A percentile compares a stretch with the other conserved stretches of the same genome.
These are phyloP conservation scores for Ambrosia artemisiifolia DNA, from an alignment of 129 eudicot species.

Conservation along the genomic window DNA sequence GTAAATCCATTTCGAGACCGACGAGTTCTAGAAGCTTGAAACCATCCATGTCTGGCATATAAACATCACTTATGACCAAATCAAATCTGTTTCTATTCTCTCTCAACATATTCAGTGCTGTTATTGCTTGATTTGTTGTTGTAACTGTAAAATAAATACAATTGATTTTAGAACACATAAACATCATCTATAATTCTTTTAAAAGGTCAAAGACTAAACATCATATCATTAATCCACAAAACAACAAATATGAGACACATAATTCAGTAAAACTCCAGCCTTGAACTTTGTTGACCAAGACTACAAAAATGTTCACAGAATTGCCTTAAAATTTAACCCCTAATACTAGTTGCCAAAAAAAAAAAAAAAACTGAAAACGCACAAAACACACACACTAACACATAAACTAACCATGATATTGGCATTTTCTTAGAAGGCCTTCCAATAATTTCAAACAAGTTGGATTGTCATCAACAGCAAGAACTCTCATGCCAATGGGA, in stretches of 20 bases:
- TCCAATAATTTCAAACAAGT: slow-evolving; percentile 77
- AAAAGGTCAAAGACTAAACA: neutral
- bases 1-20: slow-evolving; percentile 91
- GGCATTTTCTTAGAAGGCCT: slow-evolving; percentile 67
- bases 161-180: slow-evolving; percentile 7
- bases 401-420: slow-evolving; percentile 60
- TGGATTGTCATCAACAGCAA: slow-evolving; percentile 84
- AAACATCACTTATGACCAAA: slow-evolving; percentile 73
- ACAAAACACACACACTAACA: neutral
- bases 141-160: slow-evolving; percentile 48
- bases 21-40: slow-evolving; percentile 86
- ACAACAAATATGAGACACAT: neutral
- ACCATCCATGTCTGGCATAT: slow-evolving; percentile 98
- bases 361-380: neutral
- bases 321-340: slow-evolving; percentile 10
- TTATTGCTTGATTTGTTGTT: slow-evolving; percentile 55
- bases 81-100: slow-evolving; percentile 73
- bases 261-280: slow-evolving; percentile 16
- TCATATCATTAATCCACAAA: neutral
- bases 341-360: neutral
- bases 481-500: slow-evolving; percentile 83
- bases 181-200: neutral
- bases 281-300: slow-evolving; percentile 9
- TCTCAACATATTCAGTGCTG: slow-evolving; percentile 67
- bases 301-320: slow-evolving; percentile 10